Base-by-base conservation (phyloP, 441 rosid genomes). In the Bocquillonia castaneifolia region DNA sequence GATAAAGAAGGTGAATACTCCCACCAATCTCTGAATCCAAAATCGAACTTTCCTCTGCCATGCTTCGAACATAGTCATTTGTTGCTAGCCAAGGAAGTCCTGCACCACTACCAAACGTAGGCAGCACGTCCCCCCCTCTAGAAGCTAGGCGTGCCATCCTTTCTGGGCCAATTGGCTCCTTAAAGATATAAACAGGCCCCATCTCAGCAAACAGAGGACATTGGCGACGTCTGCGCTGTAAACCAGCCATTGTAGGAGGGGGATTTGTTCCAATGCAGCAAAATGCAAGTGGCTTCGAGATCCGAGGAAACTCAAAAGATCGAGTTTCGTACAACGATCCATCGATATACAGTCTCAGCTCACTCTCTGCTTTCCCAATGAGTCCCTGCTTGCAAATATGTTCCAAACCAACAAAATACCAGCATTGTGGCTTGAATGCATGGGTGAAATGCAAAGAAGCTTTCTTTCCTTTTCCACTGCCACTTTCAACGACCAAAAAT, bases 241-340 rank as follows among this genome's bases (percentile, higher is more conserved):
- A 85, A 68, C 98, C 99, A 72, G 99, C 97, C 85, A 95, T 85
- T 36, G 97, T 92, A 62, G 99, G 97, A 72, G 99, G 98, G 36
- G 99, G 98, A 68, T 95, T 95, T 74, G 99, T 95, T 63, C 99
- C 99, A 66, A 92, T 85, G 82, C 99, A 92, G 83, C 98, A 95
- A 83, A 95, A 95, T 25, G 98, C 87, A 71, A 92, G 96, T 28
- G 99, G 89, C 78, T 91, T 95, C 65, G 98, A 85, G 77, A 95
- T 89, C 40, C 97, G 88, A 79, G 97, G 97, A 71, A 90, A 89
- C 81, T 92, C 98, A 86, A 92, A 95, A 64, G 96, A 89, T 67
- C 96, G 97, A 53, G 83, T 82, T 89, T 95, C 98, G 55, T 90
- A 95, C 80, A 95, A 85, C 63, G 93, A 80, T 71, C 99, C 99